Evolutionary conservation across 2,329 filamentous ascomycete species (phyloP), one percentile per base, ranked within the genome.

Genomic region (Alternaria sp.): DNA sequence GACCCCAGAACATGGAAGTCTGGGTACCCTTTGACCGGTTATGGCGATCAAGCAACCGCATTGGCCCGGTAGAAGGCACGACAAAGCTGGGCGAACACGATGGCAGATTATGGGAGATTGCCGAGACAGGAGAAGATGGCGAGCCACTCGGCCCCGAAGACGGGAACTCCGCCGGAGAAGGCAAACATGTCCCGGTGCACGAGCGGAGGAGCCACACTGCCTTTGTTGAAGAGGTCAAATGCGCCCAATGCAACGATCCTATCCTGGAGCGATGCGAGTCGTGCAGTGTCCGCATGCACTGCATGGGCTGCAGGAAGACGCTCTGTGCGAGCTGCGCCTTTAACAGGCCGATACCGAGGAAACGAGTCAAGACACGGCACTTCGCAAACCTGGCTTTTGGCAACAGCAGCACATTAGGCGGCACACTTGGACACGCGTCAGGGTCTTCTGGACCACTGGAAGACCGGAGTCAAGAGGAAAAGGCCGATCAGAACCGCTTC

Each of bases 21-120:
- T 88, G 86, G 86, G 86, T 88, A n/a, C 86, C 87, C 5, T 88
- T 87, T 68, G 86, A 88, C 74, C 80, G 86, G 55, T 75, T 88
- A 47, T 88, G 86, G 86, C 79, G 86, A 62, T 87, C 85, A 44
- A 84, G 85, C 64, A 88, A 88, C 66, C 86, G 86, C 79, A 82
- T 88, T 62, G 86, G 86, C 6, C 80, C 83, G 6, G 70, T 81
- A 8, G 71, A 76, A 17, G 74, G 74, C 53, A 73, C 68, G 36
- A 44, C 64, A 46, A 69, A 72, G 66, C 53, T 81, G 28, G 74
- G 74, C 26, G 74, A 77, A 47, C 77, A 80, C 49, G 85, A 86
- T 70, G 85, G 84, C 25, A 82, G 84, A 67, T 68, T 87, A 44
- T 88, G 86, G 86, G 86, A 88, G 69, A 84, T 85, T 50, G 77